Conservation (phyloP, 2,329 filamentous ascomycete genomes). For the Calonectria fujianensis region DNA sequence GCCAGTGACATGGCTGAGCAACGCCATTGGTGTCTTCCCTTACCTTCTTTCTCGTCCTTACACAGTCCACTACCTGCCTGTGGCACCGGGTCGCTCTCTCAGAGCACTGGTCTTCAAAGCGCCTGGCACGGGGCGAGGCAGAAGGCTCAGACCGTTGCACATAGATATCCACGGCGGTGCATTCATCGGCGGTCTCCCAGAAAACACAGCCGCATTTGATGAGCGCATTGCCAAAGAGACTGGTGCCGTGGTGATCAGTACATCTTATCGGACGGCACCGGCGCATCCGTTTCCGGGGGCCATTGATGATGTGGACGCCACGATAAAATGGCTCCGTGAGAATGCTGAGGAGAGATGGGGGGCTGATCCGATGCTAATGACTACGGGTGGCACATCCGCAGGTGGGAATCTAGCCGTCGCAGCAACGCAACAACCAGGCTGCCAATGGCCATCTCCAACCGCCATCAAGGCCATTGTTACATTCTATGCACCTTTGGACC, state of each 20-base stretch:
- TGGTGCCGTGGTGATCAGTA: constrained; percentile 67
- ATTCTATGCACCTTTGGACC: constrained; percentile 64
- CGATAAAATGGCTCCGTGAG: constrained; percentile 62
- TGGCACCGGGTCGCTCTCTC: constrained; percentile 52
- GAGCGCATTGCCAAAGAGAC: constrained; percentile 60
- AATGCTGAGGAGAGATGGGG: constrained; percentile 61
- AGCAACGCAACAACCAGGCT: constrained; percentile 52
- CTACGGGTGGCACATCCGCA: constrained; percentile 65
- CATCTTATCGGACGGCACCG: constrained; percentile 72
- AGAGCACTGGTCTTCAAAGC: constrained; percentile 61
- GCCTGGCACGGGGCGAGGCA: constrained; percentile 38
- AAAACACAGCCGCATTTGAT: constrained; percentile 61
- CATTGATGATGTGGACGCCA: constrained; percentile 68
- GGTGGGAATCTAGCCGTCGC: constrained; percentile 67
- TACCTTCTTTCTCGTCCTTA: constrained; percentile 62
- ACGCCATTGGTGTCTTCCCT: constrained; percentile 59
- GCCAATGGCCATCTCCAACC: constrained; percentile 49
- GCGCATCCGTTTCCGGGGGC: constrained; percentile 69
- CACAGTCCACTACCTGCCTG: constrained; percentile 58
- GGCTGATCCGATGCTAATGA: constrained; percentile 64
- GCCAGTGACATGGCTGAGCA: constrained; percentile 62
- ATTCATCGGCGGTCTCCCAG: constrained; percentile 66
- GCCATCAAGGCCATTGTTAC: constrained; percentile 62
- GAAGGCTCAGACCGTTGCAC: constrained; percentile 63
- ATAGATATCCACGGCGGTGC: constrained; percentile 66